A percentile compares a stretch with the other conserved stretches of the same genome.
These are phyloP conservation scores for Vachellia pachyceras DNA, from an alignment of 306 rosid species.

Conservation along the genomic window DNA sequence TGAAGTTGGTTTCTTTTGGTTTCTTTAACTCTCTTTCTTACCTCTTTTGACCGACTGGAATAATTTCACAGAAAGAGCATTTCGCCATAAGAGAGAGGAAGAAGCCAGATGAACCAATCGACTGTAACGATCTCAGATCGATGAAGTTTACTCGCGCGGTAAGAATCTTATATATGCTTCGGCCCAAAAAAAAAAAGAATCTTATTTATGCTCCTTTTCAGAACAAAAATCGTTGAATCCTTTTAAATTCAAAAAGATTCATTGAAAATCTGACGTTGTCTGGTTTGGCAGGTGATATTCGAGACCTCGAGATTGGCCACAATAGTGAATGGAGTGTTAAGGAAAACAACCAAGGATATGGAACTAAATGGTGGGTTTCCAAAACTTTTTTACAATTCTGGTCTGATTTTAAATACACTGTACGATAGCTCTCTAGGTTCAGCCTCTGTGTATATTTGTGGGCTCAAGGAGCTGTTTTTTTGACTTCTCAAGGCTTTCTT, in stretches of 20 bases:
- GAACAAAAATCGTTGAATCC: slow-evolving; percentile 19
- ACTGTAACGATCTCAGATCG: slow-evolving; percentile 72
- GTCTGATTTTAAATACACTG: slow-evolving; percentile 4
- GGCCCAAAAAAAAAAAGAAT: too few species aligned
- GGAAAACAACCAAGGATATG: slow-evolving; percentile 94
- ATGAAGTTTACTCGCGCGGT: slow-evolving; percentile 97
- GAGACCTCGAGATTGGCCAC: slow-evolving; percentile 99
- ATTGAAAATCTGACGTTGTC: background rate
- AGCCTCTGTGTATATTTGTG: slow-evolving; percentile 35
- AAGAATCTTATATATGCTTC: slow-evolving; percentile 24
- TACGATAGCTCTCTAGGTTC: background rate
- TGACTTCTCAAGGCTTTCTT: slow-evolving; percentile 38
- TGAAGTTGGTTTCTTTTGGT: slow-evolving; percentile 9
- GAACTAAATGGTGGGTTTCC: slow-evolving; percentile 78
- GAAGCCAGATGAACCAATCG: slow-evolving; percentile 69
- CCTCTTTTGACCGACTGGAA: slow-evolving; percentile 29
- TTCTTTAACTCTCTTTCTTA: background rate
- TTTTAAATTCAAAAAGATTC: background rate
- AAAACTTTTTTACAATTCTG: background rate
- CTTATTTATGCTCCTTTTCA: background rate
- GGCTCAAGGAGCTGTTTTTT: slow-evolving; percentile 56
- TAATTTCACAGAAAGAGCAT: slow-evolving; percentile 72
- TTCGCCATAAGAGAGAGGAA: slow-evolving; percentile 78
- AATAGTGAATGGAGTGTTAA: slow-evolving; percentile 89
- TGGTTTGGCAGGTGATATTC: slow-evolving; percentile 70